Conservation (phyloP, 2,329 filamentous ascomycete genomes). For the Colletotrichum spinosum region DNA sequence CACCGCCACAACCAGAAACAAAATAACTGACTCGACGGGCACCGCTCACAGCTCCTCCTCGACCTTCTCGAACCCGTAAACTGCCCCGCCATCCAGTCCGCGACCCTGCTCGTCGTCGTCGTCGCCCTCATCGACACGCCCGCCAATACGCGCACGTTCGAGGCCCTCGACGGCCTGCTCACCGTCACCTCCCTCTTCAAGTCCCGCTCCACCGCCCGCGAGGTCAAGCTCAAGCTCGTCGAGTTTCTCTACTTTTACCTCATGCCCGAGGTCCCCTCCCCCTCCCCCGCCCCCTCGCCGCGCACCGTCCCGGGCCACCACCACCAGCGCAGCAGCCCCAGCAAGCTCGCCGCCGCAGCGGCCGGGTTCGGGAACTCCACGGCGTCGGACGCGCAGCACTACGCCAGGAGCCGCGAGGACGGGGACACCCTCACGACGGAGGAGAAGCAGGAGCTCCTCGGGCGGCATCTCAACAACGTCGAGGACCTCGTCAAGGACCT, state of each 20-base stretch:
- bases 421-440: conserved; percentile 73
- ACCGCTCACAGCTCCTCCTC: conserved; percentile 74
- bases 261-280: conserved; percentile 84
- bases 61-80: conserved; percentile 94
- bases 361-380: conserved; percentile 45
- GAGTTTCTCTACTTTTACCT: conserved; percentile 99
- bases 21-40: background rate
- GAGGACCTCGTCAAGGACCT: conserved; percentile 88
- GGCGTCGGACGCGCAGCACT: conserved; percentile 45
- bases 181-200: conserved; percentile 95
- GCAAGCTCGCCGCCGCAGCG: conserved; percentile 73
- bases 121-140: conserved; percentile 89
- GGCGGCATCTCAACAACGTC: conserved; percentile 82
- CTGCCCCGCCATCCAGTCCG: conserved; percentile 90
- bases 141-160: conserved; percentile 90
- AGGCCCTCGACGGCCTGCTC: conserved; percentile 89
- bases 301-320: conserved; percentile 64
- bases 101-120: conserved; percentile 90
- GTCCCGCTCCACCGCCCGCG: conserved; percentile 82
- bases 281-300: conserved; percentile 60
- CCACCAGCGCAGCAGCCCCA: conserved; percentile 70
- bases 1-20: no score
- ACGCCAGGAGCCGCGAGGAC: conserved; percentile 48
- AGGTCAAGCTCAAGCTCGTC: conserved; percentile 95
- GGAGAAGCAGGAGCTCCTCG: conserved; percentile 85